Percentiles rank a stretch among this genome's conserved stretches.
Evolutionary conservation across 208 protist species (phyloP).

Genomic region (Acanthamoeba healyi): DNA sequence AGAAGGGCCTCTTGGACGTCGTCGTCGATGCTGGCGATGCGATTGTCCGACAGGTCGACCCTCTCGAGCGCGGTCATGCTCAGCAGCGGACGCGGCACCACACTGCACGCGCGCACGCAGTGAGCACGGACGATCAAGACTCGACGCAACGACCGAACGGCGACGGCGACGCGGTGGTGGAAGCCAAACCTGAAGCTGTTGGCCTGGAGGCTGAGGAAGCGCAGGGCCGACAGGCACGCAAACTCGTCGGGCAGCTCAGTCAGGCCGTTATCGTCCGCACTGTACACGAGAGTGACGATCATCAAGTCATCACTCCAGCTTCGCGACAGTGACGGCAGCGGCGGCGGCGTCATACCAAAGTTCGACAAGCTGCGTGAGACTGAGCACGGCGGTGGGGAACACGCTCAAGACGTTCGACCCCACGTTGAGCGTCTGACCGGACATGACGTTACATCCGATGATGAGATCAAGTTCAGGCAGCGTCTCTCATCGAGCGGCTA

Average conservation of each 20-base stretch:
- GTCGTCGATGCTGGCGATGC: background rate
- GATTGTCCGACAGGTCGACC: background rate
- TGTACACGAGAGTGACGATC: background rate
- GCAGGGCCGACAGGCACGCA: background rate
- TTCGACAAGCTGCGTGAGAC: background rate
- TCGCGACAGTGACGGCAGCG: too few species aligned
- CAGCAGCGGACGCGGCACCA: background rate
- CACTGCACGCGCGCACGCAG: too few species aligned
- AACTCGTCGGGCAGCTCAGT: background rate
- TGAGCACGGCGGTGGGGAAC: background rate
- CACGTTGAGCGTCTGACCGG: background rate
- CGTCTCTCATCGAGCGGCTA: background rate
- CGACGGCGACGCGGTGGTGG: too few species aligned
- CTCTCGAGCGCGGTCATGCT: background rate
- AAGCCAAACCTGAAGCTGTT: background rate
- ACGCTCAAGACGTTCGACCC: background rate
- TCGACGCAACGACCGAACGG: too few species aligned
- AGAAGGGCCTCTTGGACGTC: background rate
- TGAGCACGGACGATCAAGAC: too few species aligned
- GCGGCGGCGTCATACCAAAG: background rate
- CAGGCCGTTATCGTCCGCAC: background rate
- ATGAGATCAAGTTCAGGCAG: background rate
- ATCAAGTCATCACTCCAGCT: background rate
- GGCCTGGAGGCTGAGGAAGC: background rate
- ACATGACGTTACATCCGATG: background rate